Conservation (phyloP, 495 filamentous ascomycete genomes). For the Filosporella fistucella region DNA sequence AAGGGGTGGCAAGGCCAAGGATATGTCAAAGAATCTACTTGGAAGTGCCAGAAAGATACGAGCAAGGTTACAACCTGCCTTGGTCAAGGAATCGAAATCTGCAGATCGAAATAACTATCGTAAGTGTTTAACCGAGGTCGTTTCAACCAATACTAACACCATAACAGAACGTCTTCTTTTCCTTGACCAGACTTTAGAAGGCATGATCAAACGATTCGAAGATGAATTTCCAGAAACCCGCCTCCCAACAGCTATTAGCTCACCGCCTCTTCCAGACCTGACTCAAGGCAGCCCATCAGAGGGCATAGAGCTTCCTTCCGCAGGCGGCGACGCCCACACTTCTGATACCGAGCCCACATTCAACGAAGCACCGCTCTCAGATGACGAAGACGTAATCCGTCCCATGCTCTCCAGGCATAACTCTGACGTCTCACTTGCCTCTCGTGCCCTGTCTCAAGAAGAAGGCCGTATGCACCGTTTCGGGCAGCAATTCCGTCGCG, state of each 20-base stretch:
- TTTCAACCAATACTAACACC: constrained; percentile 23
- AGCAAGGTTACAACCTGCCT: constrained; percentile 74
- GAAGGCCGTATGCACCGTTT: constrained; percentile 86
- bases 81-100: constrained; percentile 68
- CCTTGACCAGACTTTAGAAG: constrained; percentile 81
- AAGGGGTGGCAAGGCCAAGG: constrained; percentile 67
- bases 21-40: constrained; percentile 88
- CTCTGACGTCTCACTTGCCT: constrained; percentile 75
- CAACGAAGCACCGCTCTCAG: constrained; percentile 29
- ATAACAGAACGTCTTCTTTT: constrained; percentile 72
- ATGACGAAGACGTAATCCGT: constrained; percentile 34
- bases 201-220: constrained; percentile 93
- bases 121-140: constrained; percentile 41
- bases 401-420: constrained; percentile 59
- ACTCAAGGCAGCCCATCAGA: constrained; percentile 23
- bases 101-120: constrained; percentile 64
- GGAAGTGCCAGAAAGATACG: constrained; percentile 84
- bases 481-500: constrained; percentile 74
- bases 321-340: constrained; percentile 23
- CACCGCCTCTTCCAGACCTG: constrained; percentile 17
- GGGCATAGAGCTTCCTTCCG: constrained; percentile 36
- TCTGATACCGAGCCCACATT: constrained; percentile 35
- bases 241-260: constrained; percentile 28
- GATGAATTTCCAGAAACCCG: constrained; percentile 92
- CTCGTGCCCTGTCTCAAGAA: constrained; percentile 75